Evolutionary conservation across 2,329 filamentous ascomycete genomes (phyloP), one percentile per base, ranked within the genome.

Genomic region (Zasmidium angulare): DNA sequence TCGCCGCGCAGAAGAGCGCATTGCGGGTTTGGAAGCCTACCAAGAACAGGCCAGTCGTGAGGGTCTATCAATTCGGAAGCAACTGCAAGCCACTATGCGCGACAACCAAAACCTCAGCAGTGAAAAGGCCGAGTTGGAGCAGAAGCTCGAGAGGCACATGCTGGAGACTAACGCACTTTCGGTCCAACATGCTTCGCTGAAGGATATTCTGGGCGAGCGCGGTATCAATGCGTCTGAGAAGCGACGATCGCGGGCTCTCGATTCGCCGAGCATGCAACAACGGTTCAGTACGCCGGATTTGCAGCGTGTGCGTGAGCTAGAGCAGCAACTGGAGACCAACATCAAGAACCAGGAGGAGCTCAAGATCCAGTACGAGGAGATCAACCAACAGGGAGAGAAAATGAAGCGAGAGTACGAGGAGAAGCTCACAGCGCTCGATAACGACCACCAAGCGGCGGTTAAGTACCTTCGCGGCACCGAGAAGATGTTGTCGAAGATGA

Each of bases 401-500:
- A 89, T 91, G n/a, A 93, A 96, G 73, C 84, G 86, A 56, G 85
- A 90, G 50, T 98, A 96, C 78, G 89, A 93, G 63, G 93, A 97
- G 74, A 97, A 97, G 75, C 83, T 99, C 54, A 86, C 91, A 60
- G 93, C 96, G 72, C 86, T 99, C 29, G 93, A 98, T 77, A 96
- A 93, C 72, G 95, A 99, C 74, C 97, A 99, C 74, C 92, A 97
- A 75, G 96, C 95, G 46, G 93, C 95, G 17, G 93, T 98, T 52
- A 95, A 97, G 76, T 99, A 99, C 71, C 91, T 99, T 67, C 96
- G 96, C 76, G 95, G 95, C 59, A 98, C 95, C 1, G 95, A 99
- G 77, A 98, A 97, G 83, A 97, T 99, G 92, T 85, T 99, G 51
- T 93, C 95, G 76, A 93, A 96, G 75, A 93, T 99, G 83, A 98